Conservation (phyloP, 2,329 filamentous ascomycete genomes). For the Camillea tinctor region DNA sequence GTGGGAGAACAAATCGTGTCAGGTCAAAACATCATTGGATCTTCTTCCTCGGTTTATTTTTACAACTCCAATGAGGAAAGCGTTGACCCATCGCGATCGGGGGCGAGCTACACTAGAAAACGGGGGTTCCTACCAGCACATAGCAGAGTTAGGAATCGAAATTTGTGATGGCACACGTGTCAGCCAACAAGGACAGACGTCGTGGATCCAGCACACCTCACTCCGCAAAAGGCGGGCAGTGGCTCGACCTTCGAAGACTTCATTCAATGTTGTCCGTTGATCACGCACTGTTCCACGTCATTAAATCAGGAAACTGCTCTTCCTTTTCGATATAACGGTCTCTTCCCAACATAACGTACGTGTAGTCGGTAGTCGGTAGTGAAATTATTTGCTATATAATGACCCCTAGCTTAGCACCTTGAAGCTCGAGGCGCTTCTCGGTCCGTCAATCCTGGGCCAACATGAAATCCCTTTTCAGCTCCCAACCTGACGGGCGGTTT, state of each 20-base stretch:
- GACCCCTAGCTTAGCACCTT: background rate
- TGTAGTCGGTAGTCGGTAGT: background rate
- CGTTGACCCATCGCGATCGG: background rate
- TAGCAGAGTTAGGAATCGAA: background rate
- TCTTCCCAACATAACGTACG: background rate
- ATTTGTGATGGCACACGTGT: background rate
- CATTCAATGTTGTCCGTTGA: background rate
- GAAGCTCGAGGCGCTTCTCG: background rate
- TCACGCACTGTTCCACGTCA: background rate
- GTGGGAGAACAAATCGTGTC: slow-evolving; percentile 1
- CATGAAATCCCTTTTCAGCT: background rate
- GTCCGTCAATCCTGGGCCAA: background rate
- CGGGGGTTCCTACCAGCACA: background rate
- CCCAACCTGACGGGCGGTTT: background rate
- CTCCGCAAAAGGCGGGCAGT: background rate
- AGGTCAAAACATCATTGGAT: background rate
- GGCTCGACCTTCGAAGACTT: background rate
- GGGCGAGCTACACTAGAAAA: background rate
- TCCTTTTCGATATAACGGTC: too few species aligned
- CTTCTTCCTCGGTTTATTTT: background rate
- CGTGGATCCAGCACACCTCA: background rate
- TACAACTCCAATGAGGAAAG: background rate
- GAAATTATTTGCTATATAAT: background rate
- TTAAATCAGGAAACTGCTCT: too few species aligned
- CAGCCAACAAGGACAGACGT: background rate